Evolutionary conservation across 768 basidiomycete species (phyloP), one percentile per base, ranked within the genome.

Genomic region (Dendrothele bispora): DNA sequence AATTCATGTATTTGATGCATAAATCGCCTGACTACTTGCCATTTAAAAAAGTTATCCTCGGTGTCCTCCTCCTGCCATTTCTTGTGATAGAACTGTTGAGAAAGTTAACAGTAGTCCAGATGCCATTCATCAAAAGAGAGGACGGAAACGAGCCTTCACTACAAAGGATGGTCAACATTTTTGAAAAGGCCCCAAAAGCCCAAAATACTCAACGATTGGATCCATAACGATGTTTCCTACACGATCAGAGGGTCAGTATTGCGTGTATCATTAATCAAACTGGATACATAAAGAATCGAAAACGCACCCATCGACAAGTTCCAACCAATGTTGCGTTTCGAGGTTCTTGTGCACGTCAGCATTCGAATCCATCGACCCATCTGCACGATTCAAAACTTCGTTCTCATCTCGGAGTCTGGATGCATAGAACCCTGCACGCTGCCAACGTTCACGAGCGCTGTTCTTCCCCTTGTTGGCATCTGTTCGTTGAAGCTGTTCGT

Each of bases 281-380:
- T 3, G 11, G 26, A 11, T 12, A 39, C 25, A 42, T 4, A 6
- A 15, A 7, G 25, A 43, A 5, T 18, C 5, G 15, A 39, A 15
- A n/a, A 62, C 72, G 43, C 40, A 80, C 79, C 69, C 71, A 55
- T 83, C 82, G 25, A 83, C 72, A 24, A 83, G 66, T 56, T 83
- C 82, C n/a, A 83, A 62, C 79, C 80, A 83, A 56, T 83, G 81
- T 54, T 83, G 81, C 1, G 74, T 77, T 59, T 83, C 80, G 10
- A 84, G 66, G 11, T 67, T 64, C 55, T 81, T 82, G 30, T 67
- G 59, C 15, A 66, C 66, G 3, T 63, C 71, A 12, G 65, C 65
- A 1, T 44, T 44, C 7, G 65, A 59, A 2, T 64, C 57, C 26
- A 5, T 25, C 11, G 22, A 15, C 12, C 20, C 46, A n/a, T n/a